Percentiles rank a stretch among this genome's conserved stretches.
Conservation (phyloP, 495 filamentous ascomycete species). For the Talaromyces proteolyticus region DNA sequence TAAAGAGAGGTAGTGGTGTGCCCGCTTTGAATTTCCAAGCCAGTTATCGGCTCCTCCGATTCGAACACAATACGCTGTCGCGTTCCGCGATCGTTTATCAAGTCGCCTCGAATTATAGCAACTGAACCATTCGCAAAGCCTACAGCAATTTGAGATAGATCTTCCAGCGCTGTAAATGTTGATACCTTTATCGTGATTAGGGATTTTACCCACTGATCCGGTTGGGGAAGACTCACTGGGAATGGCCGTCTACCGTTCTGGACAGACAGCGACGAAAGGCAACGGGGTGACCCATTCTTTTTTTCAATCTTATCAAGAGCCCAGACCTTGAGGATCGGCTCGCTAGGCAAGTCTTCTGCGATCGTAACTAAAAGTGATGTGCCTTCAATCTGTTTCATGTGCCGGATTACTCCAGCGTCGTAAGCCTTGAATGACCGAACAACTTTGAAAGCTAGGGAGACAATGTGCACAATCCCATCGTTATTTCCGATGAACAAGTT, state of each 20-base stretch:
- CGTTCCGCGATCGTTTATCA: slow-evolving; percentile 94
- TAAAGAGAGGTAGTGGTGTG: slow-evolving; percentile 71
- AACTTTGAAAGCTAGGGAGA: slow-evolving; percentile 82
- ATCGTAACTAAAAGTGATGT: slow-evolving; percentile 85
- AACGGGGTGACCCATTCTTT: slow-evolving; percentile 83
- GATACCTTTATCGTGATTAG: slow-evolving; percentile 57
- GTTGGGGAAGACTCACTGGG: slow-evolving; percentile 50
- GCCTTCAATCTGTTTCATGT: slow-evolving; percentile 89
- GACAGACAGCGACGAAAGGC: slow-evolving; percentile 75
- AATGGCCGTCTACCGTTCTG: slow-evolving; percentile 92
- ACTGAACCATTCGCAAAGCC: slow-evolving; percentile 96
- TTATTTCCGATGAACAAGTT: slow-evolving; percentile 83
- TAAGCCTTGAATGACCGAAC: slow-evolving; percentile 81
- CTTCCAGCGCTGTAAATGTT: slow-evolving; percentile 77
- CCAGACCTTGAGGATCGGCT: slow-evolving; percentile 93
- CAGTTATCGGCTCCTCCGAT: slow-evolving; percentile 93
- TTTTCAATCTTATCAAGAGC: slow-evolving; percentile 90
- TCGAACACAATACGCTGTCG: slow-evolving; percentile 95
- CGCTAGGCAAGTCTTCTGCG: slow-evolving; percentile 77
- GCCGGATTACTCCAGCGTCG: slow-evolving; percentile 73
- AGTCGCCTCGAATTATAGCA: slow-evolving; percentile 85
- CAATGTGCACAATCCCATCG: slow-evolving; percentile 79
- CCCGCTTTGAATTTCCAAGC: slow-evolving; percentile 53
- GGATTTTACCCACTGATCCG: neutral
- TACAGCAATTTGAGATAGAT: slow-evolving; percentile 85